phyloP scores from a whole-genome alignment of 169 alveolate species.

The Neospora caninum region DNA sequence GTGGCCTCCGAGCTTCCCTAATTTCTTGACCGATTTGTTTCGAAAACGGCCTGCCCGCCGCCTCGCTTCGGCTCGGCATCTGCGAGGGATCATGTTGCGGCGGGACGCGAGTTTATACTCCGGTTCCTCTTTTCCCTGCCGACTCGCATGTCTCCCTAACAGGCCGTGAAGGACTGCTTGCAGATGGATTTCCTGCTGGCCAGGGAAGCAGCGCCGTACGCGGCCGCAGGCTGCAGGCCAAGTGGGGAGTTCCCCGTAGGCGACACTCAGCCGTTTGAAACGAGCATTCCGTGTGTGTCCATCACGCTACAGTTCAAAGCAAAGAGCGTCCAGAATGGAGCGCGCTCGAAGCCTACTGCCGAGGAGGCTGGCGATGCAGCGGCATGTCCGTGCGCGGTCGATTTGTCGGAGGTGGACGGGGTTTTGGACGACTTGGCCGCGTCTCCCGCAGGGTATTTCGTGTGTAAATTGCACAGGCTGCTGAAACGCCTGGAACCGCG shows the following conservation, averaged over 20 bases:
- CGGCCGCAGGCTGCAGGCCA: neutral
- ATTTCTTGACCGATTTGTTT: no score
- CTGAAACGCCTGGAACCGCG: neutral
- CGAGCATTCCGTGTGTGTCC: neutral
- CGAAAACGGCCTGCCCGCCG: no score
- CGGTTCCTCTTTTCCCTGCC: no score
- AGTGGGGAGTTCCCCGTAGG: neutral
- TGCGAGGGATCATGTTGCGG: no score
- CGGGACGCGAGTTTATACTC: no score
- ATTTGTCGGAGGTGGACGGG: neutral
- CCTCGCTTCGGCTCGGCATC: no score
- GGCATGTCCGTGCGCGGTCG: neutral
- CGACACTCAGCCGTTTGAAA: neutral
- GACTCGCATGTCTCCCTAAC: no score
- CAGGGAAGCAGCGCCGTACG: no score
- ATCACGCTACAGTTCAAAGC: neutral
- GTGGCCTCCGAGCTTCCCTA: no score
- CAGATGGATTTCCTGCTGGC: no score
- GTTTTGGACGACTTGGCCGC: neutral
- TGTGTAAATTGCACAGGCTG: neutral
- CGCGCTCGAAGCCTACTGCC: neutral
- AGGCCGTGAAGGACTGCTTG: no score
- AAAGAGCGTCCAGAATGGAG: neutral
- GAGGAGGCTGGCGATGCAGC: neutral
- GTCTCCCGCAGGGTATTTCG: neutral